Evolutionary conservation across 345 rosid genomes (phyloP).

Genomic region (Excoecaria agallocha): DNA sequence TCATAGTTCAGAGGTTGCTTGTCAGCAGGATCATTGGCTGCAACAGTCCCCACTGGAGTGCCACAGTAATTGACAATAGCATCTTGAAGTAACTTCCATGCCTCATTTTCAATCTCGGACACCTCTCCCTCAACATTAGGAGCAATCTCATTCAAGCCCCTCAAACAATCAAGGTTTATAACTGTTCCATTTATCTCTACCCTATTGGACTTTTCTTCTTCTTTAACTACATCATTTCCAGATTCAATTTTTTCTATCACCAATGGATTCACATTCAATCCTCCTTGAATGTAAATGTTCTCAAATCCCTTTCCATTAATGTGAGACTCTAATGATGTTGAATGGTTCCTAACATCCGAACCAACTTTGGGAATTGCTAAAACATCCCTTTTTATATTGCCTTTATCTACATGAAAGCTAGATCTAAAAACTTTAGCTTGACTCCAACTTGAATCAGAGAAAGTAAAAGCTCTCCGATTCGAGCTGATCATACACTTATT

Average conservation of each 20-base stretch:
- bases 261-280: constrained; percentile 61
- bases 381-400: constrained; percentile 59
- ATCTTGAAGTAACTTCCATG: constrained; percentile 78
- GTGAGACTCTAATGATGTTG: constrained; percentile 53
- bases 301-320: constrained; percentile 70
- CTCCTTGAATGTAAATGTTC: constrained; percentile 64
- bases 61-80: constrained; percentile 74
- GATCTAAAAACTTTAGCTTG: constrained; percentile 30
- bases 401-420: constrained; percentile 27
- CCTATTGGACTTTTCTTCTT: constrained; percentile 35
- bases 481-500: constrained; percentile 23
- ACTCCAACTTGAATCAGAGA: constrained; percentile 50
- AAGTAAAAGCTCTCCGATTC: constrained; percentile 58
- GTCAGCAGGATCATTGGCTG: constrained; percentile 74
- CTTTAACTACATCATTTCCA: constrained; percentile 29
- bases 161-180: constrained; percentile 38
- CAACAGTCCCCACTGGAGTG: constrained; percentile 79
- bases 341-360: constrained; percentile 68
- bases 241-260: constrained; percentile 46
- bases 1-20: constrained; percentile 79
- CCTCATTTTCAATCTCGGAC: constrained; percentile 70
- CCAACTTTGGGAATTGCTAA: constrained; percentile 71
- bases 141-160: constrained; percentile 38
- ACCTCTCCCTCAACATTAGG: constrained; percentile 44
- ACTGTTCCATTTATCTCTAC: constrained; percentile 31